Base-by-base conservation (phyloP, 768 basidiomycete species). In the Kwoniella heveanensis region DNA sequence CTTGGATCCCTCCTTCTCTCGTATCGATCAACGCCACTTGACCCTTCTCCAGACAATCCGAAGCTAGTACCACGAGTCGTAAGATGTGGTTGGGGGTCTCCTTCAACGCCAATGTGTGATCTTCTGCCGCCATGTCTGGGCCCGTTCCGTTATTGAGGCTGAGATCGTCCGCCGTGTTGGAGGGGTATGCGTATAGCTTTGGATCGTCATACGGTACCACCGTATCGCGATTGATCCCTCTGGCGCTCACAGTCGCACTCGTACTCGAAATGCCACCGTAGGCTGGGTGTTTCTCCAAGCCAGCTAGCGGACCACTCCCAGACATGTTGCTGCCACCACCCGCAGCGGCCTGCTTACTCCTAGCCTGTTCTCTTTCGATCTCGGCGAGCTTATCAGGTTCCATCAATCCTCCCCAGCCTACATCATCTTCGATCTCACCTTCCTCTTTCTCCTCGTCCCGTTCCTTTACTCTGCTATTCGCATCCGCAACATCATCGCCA, bases 331-430 rank as follows among this genome's bases (percentile, higher is more conserved):
- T 47, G 6, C 7, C 6, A 49, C 21, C 10, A 10, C 48, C 25
- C 8, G 21, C 48, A 9, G 5, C 10, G 48, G 10, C 48, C 17
- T n/a, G n/a, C n/a, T 10, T 26, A 10, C 17, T 49, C 48, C 25
- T 49, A 8, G 39, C 29, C 47, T 64, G 25, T 5, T 47, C 39
- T 12, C 39, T 48, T 21, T 64, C 47, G 9, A 69, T 67, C 36
- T 51, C 27, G 39, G 57, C 64, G 24, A 76, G 32, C 30, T 72
- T 52, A 12, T 68, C 70, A 46, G 70, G 68, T 25, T 74, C 75
- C 72, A 77, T 71, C 51, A 76, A 39, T 26, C 59, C 74, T 44
- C 74, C 74, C 76, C 73, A 74, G 0, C 72, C 74, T 24, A 73
- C 72, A 64, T 76, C 70, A 32, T 74, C 74, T 26, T 71, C 70